A percentile compares a stretch with the other conserved stretches of the same genome.
Evolutionary conservation across 1,139 yeast genomes (phyloP).

Genomic region (Meyerozyma guilliermondii): DNA sequence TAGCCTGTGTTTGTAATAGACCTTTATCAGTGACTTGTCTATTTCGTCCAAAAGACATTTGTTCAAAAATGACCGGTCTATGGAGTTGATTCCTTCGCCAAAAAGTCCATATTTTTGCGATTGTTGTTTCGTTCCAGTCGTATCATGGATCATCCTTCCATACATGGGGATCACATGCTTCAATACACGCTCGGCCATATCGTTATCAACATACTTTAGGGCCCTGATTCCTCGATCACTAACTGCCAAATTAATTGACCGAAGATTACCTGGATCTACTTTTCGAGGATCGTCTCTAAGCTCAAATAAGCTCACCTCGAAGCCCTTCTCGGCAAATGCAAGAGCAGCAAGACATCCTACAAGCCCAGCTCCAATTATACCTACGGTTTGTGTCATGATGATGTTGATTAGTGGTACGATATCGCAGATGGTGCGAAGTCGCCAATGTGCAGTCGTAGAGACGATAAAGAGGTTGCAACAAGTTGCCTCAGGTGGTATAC

Average conservation of each 20-base stretch:
- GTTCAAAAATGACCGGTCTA: constrained; percentile 71
- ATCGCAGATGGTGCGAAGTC: not conserved
- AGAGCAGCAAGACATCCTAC: constrained; percentile 88
- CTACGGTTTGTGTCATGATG: constrained; percentile 26
- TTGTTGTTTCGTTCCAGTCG: constrained; percentile 53
- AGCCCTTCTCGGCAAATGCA: constrained; percentile 72
- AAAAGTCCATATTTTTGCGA: constrained; percentile 77
- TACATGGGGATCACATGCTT: constrained; percentile 73
- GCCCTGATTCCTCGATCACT: constrained; percentile 80
- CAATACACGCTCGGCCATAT: constrained; percentile 52
- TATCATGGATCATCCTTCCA: constrained; percentile 86
- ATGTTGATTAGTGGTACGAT: not conserved
- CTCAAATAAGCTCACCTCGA: constrained; percentile 67
- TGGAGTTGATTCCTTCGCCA: constrained; percentile 82
- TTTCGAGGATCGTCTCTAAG: constrained; percentile 37
- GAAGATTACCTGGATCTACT: constrained; percentile 27
- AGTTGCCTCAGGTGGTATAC: not conserved
- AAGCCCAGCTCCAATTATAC: constrained; percentile 77
- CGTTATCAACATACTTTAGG: constrained; percentile 53
- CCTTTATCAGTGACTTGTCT: constrained; percentile 37
- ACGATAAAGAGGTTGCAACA: too few relatives aligned
- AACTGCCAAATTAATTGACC: constrained; percentile 84
- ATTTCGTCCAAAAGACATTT: constrained; percentile 60
- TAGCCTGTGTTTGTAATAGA: constrained; percentile 59
- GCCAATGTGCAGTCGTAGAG: not conserved